Base-by-base conservation (phyloP, 768 basidiomycete genomes). In the Russula griseocarnosa region DNA sequence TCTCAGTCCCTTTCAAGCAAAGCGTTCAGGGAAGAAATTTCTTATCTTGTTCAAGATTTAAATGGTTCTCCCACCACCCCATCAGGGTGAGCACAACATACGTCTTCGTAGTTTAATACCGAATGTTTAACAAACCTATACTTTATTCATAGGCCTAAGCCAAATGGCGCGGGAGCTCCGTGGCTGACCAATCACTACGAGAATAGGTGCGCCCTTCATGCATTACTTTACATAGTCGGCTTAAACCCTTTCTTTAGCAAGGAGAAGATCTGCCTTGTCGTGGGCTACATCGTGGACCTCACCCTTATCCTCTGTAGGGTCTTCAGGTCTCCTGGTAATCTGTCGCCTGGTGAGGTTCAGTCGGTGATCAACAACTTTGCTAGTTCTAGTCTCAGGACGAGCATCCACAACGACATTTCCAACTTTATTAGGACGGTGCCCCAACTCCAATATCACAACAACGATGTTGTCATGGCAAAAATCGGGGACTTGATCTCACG, bases 271-370 rank as follows among this genome's bases (percentile, higher is more conserved):
- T n/a, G 42, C 20, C 44, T 42, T 14, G 28, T 44, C 20, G 16
- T 57, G 55, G 55, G 55, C n/a, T 57, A 57, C 40, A 57, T 57
- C 6, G 28, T 57, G 8, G 42, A 57, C 46, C 53, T 64, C 22
- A 64, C 57, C 3, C 28, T 55, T 3, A 40, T 60, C 20, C n/a
- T 55, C 16, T 13, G 26, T 10, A 5, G n/a, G 13, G 11, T 64
- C 10, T 64, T 50, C 26, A 22, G 28, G 26, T 32, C 34, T 30
- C 3, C 36, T 8, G 11, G 2, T 6, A 28, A 49, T 24, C 28
- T 50, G n/a, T 49, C 58, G 11, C 28, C 52, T 26, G 8, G 1
- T 20, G 13, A 11, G 14, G 36, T 32, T 32, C 44, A 32, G 30
- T 40, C 16, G 6, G 18, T 34, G 20, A 14, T 42, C 9, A 22